Evolutionary conservation across 1,284 basidiomycete species (phyloP), one percentile per base, ranked within the genome.

Genomic region (Moesziomyces parantarcticus): DNA sequence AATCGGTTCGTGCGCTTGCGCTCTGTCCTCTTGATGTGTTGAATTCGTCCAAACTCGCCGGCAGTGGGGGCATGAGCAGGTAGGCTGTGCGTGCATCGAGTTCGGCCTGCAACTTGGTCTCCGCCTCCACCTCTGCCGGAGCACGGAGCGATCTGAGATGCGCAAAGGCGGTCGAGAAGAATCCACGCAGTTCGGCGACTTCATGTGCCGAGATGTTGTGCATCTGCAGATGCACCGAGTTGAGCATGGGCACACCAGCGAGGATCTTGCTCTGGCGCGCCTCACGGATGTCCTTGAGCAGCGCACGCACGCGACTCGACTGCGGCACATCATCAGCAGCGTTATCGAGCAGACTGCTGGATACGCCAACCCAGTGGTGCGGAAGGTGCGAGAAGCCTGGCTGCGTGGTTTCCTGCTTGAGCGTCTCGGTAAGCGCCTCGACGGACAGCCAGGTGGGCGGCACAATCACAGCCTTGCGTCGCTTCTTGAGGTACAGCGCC

Each of bases 241-340:
- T 86, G 48, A 86, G 58, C 59, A 82, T 83, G 16, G 63, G 64
- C 8, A 98, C 86, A 87, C 94, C 94, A 46, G 91, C 89, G 63
- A 94, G 86, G 85, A 92, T 91, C 84, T 99, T 99, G 26, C 93
- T 91, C 84, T 98, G 96, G 45, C 96, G 88, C 18, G 92, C 92
- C 86, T 99, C 95, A 18, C 94, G 91, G 34, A 99, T 87, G 82
- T 97, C 94, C 84, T 98, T 96, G 42, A 99, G 88, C 3, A 98
- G 85, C 2, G 90, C 89, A 1, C 93, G 89, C 18, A 99, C 86
- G 69, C 89, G 90, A 56, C 94, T 92, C 0, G 93, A 89, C 51
- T 90, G 89, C 50, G 90, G 88, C 2, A 98, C 85, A 77, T 99
- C 95, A 80, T 98, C 94, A 8, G 92, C 87, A 0, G 96, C 95